Evolutionary conservation across 805 yeast species (phyloP), one percentile per base, ranked within the genome.

Genomic region (Scheffersomyces lignosus): DNA sequence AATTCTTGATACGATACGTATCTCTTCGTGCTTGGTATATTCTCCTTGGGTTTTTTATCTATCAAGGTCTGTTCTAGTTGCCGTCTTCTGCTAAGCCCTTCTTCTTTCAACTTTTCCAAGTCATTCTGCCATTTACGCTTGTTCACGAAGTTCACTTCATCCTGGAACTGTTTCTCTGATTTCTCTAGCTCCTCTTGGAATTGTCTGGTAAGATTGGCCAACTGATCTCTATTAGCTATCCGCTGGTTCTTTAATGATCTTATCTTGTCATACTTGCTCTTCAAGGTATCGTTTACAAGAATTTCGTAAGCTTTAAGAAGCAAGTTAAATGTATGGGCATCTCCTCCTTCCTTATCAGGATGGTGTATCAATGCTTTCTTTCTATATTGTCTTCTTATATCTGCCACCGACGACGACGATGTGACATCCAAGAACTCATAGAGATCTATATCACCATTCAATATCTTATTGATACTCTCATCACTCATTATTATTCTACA

Each of bases 341-440:
- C 36, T 15, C 43, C 43, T 8, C 47, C 47, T 15, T 61, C 60
- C 45, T 68, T 70, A 45, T 70, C 75, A 5, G 75, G 74, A 41
- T 70, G 74, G 41, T 50, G 62, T 15, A 41, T 31, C 15, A 69
- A 56, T 1, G 75, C 74, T 38, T 54, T 44, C 27, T 48, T 47
- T 26, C 73, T 51, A 45, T 64, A 69, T 32, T 54, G 56, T 4
- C 52, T 37, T 27, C 56, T 45, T 16, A 69, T 62, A 9, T 54
- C 60, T 3, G 38, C 34, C 3, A 23, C 25, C 4, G 52, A 27
- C 8, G 68, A 62, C 7, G 43, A 41, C 1, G 54, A 50, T 0
- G 41, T 31, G 2, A 64, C 49, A 15, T 44, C 56, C 1, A 64
- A 41, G 29, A 50, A 54, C 17, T 50, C 48, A 33, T 62, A 64